Evolutionary conservation across 352 stramenopile species (phyloP).

Genomic region (Phytophthora hibernalis): DNA sequence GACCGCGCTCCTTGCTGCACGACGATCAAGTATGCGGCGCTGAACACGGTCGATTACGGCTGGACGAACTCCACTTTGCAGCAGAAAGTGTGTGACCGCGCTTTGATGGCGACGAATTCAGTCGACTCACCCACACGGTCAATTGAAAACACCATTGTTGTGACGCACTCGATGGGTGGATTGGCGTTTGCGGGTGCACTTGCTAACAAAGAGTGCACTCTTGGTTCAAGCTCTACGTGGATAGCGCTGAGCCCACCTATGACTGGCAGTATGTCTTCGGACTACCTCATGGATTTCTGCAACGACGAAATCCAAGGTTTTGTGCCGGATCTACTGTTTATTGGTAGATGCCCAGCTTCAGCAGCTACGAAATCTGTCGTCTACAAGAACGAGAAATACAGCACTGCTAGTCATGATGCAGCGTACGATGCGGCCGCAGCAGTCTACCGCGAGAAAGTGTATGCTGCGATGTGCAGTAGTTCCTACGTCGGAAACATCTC

Average conservation of each 20-base stretch:
- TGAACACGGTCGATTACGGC: constrained; percentile 59
- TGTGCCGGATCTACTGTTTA: constrained; percentile 33
- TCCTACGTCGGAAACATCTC: constrained; percentile 48
- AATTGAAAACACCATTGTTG: constrained; percentile 48
- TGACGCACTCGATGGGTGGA: constrained; percentile 54
- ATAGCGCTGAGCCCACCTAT: constrained; percentile 47
- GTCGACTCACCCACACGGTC: background rate
- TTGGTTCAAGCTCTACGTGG: constrained; percentile 37
- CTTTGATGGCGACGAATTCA: constrained; percentile 24
- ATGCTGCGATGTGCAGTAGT: constrained; percentile 47
- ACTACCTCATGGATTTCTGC: constrained; percentile 49
- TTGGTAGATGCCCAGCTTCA: constrained; percentile 42
- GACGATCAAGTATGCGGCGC: constrained; percentile 44
- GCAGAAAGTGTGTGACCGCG: constrained; percentile 41
- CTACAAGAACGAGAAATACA: constrained; percentile 46
- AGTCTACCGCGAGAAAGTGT: constrained; percentile 43
- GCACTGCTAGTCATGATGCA: constrained; percentile 7
- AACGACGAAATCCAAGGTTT: constrained; percentile 31
- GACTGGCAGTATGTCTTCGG: constrained; percentile 50
- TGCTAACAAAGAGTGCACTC: constrained; percentile 20
- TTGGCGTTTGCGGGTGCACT: constrained; percentile 36
- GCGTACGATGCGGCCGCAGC: constrained; percentile 34
- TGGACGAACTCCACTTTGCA: constrained; percentile 53
- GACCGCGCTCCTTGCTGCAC: constrained; percentile 29
- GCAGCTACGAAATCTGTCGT: constrained; percentile 26